Conservation (phyloP, 1,139 yeast genomes). For the Suhomyces guaymorum region DNA sequence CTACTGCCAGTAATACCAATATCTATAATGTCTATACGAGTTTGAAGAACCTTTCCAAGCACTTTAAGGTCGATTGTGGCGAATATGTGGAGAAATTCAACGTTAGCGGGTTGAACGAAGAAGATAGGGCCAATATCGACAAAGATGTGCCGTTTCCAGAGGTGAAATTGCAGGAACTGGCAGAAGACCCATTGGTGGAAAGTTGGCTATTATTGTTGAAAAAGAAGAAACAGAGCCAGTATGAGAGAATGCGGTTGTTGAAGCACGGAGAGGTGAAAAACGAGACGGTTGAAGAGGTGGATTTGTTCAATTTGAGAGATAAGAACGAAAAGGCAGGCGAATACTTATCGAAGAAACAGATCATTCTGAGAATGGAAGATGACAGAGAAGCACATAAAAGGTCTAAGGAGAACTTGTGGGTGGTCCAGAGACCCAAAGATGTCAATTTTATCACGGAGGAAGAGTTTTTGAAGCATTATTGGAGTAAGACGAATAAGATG, state of each 20-base stretch:
- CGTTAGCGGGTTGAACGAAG: conserved; percentile 32
- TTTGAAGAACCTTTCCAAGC: conserved; percentile 40
- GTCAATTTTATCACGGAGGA: conserved; percentile 40
- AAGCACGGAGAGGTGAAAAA: conserved; percentile 27
- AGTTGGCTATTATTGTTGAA: conserved; percentile 53
- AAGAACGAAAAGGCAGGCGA: conserved; percentile 25
- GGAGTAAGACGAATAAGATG: conserved; percentile 52
- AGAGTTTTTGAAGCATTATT: conserved; percentile 60
- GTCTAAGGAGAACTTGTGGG: conserved; percentile 76
- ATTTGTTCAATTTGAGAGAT: conserved; percentile 34
- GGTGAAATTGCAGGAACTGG: conserved; percentile 25
- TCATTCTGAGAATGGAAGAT: conserved; percentile 77
- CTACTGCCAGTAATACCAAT: conserved; percentile 51
- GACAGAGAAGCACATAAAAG: conserved; percentile 84
- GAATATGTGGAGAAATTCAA: conserved; percentile 30
- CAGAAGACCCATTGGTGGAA: conserved; percentile 32
- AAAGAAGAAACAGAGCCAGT: conserved; percentile 53
- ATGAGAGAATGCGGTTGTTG: conserved; percentile 43
- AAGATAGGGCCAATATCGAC: conserved; percentile 38
- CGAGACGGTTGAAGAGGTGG: conserved; percentile 28
- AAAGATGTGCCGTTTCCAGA: conserved; percentile 37
- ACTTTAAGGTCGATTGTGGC: conserved; percentile 33
- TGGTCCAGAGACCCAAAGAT: conserved; percentile 52
- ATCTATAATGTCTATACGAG: conserved; percentile 45
- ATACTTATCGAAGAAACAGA: conserved; percentile 51